Evolutionary conservation across 1,284 basidiomycete species (phyloP), one percentile per base, ranked within the genome.

Genomic region (Rhodofomes roseus): DNA sequence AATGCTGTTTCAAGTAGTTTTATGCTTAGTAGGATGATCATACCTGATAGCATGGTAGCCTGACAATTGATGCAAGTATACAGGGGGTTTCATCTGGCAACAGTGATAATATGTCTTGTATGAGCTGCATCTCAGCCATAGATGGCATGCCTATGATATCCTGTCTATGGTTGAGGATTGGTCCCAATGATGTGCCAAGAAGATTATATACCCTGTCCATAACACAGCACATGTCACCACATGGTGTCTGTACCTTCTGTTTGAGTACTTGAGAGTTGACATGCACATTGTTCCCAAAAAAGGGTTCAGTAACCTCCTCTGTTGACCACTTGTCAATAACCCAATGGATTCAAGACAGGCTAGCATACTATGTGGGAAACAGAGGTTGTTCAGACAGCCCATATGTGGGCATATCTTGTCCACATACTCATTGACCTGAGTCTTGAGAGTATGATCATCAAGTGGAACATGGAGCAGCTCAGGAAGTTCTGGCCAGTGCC

Each of bases 1-100:
- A 16, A 20, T 48, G 25, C 53, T 63, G 60, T 23, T 31, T 48
- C 6, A 50, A 3, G n/a, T n/a, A n/a, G n/a, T n/a, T n/a, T n/a
- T n/a, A n/a, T n/a, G n/a, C n/a, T n/a, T n/a, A n/a, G n/a, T n/a
- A n/a, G n/a, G n/a, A n/a, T n/a, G n/a, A n/a, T 54, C 59, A 55
- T 52, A 79, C 80, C 66, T 79, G 73, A 55, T 65, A 61, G 62
- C 79, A 81, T 18, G 77, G 73, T 23, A 73, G 71, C 18, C 69
- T 69, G 60, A 71, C 75, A 12, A 81, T 52, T n/a, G 63, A 60
- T 20, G 79, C 76, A 23, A 82, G 64, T 48, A 72, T 66, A 64
- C 79, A 82, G 27, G 72, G 70, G 6, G 57, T 60, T 4, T 63
- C 57, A 54, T 76, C 68, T 18, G 76, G 75, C 18, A 71, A 71